A percentile compares a stretch with the other conserved stretches of the same genome.
Evolutionary conservation across 305 asterid species (phyloP).

Genomic region (Fraxinus sp.): DNA sequence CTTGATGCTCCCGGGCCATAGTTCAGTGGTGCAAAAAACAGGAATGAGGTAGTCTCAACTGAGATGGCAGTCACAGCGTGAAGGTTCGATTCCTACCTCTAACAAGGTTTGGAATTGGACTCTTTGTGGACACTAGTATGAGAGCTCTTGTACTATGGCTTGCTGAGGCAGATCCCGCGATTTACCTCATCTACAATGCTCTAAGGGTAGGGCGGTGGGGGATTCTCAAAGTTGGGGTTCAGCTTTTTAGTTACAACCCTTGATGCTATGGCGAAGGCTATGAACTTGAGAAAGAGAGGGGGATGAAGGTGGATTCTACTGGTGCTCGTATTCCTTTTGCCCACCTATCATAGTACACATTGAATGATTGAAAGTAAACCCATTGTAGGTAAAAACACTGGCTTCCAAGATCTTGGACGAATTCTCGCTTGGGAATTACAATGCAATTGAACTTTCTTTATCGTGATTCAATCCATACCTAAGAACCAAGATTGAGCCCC

Average conservation of each 20-base stretch:
- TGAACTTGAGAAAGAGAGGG: neutral
- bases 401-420: neutral
- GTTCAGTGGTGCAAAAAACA: no score
- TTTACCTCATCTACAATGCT: no score
- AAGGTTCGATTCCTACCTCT: no score
- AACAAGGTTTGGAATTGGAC: no score
- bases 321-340: neutral
- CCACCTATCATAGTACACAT: neutral
- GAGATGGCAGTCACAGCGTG: no score
- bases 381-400: neutral
- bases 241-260: neutral
- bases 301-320: neutral
- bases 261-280: neutral
- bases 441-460: neutral
- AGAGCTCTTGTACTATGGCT: no score
- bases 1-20: neutral
- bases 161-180: no score
- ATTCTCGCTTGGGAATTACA: neutral
- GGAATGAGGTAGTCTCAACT: no score
- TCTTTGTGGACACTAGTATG: no score
- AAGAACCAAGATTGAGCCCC: no score
- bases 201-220: no score
- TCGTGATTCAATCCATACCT: neutral
- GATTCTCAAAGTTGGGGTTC: no score
- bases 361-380: neutral